Evolutionary conservation across 768 basidiomycete genomes (phyloP).

Genomic region (Podaxis sp.): DNA sequence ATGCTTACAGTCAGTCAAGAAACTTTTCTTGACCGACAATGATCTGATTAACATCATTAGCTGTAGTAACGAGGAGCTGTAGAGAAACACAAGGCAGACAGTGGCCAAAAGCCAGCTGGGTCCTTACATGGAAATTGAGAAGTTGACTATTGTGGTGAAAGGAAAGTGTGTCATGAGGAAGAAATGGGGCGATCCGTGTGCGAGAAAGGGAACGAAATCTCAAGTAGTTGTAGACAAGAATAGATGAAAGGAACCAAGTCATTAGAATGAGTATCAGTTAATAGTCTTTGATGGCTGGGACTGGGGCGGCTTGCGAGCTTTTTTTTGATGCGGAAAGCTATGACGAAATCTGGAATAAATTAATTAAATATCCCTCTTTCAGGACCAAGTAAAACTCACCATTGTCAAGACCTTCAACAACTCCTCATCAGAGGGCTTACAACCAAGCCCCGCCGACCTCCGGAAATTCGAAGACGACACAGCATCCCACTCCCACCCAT

Average conservation of each 20-base stretch:
- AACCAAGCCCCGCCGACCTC: background rate
- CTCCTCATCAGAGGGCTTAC: background rate
- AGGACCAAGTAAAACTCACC: background rate
- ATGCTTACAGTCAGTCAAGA: too few relatives aligned
- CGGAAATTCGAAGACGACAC: conserved; percentile 7
- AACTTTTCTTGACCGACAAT: background rate
- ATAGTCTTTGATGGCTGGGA: background rate
- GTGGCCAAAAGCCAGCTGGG: background rate
- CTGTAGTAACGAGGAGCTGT: background rate
- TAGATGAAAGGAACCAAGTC: background rate
- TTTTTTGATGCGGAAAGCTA: background rate
- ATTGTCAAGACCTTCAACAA: conserved; percentile 3
- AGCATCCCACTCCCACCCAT: background rate
- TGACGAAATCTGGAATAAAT: background rate
- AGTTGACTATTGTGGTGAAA: background rate
- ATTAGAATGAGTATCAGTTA: background rate
- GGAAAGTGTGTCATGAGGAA: background rate
- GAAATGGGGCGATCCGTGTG: background rate
- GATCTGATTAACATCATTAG: background rate
- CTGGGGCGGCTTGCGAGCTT: background rate
- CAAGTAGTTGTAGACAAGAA: too few relatives aligned
- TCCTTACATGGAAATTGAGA: background rate
- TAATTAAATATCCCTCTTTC: background rate
- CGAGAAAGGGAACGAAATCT: background rate
- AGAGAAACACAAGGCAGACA: background rate